Percentiles rank a stretch among this genome's conserved stretches.
phyloP scores from a whole-genome alignment of 176 grass and related monocot species.

The Dactylis glomerata region DNA sequence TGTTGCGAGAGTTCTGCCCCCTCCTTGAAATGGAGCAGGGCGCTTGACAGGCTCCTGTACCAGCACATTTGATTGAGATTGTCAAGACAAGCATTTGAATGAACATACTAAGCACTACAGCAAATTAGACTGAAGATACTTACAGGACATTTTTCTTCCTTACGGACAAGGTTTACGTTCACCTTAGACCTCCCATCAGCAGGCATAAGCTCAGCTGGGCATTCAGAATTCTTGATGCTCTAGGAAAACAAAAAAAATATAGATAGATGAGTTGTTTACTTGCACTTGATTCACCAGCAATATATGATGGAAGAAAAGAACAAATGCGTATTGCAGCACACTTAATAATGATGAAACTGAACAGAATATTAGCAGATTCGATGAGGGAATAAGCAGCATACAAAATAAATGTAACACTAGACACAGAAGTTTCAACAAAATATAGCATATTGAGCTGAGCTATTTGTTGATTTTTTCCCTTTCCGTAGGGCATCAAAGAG shows the following conservation, averaged over 20 bases:
- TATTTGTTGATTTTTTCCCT: neutral
- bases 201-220: conserved; percentile 72
- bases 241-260: conserved; percentile 9
- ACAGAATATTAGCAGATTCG: neutral
- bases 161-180: conserved; percentile 60
- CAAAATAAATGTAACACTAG: neutral
- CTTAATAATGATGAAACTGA: neutral
- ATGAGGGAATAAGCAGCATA: neutral
- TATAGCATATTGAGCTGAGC: neutral
- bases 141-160: conserved; percentile 47
- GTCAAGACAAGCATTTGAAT: neutral
- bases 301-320: conserved; percentile 20
- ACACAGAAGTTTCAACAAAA: neutral
- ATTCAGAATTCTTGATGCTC: conserved; percentile 91
- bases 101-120: neutral
- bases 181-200: conserved; percentile 51
- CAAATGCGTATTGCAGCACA: neutral
- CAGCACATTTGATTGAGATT: neutral
- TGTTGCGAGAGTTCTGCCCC: conserved; percentile 39
- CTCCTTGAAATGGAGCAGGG: conserved; percentile 54
- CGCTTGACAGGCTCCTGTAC: conserved; percentile 53
- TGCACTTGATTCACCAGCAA: neutral
- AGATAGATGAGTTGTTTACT: neutral
- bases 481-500: neutral
- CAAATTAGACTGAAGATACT: conserved; percentile 1